These are phyloP conservation scores for Grigorovia jiainica DNA, from an alignment of 805 yeast genomes.

Conservation along the genomic window DNA sequence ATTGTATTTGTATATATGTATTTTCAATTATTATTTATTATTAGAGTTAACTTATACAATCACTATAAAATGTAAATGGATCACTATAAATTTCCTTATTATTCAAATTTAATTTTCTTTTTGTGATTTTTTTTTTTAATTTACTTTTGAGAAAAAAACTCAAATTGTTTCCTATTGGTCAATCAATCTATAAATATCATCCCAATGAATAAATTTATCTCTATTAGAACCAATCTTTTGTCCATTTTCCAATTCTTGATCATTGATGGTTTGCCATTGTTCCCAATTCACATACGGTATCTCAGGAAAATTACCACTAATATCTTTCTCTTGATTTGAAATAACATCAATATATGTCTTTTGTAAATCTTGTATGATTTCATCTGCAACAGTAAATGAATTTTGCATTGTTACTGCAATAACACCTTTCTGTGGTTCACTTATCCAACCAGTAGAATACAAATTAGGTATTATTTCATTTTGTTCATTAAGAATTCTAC, in stretches of 20 bases:
- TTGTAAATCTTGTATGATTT: slow-evolving; percentile 47
- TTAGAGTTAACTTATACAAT: no score
- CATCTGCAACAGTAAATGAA: slow-evolving; percentile 64
- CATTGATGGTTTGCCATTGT: slow-evolving; percentile 22
- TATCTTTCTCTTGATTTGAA: background rate
- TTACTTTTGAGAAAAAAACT: background rate
- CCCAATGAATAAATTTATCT: slow-evolving; percentile 3
- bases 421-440: slow-evolving; percentile 78
- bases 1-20: background rate
- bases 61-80: no score
- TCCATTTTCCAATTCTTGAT: slow-evolving; percentile 17
- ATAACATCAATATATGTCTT: slow-evolving; percentile 4
- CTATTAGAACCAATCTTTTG: slow-evolving; percentile 2
- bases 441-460: slow-evolving; percentile 87
- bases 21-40: no score
- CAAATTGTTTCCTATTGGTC: no score
- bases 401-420: slow-evolving; percentile 87
- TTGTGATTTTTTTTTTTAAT: background rate
- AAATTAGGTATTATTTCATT: slow-evolving; percentile 35
- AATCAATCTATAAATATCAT: background rate
- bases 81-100: background rate
- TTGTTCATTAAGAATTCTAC: slow-evolving; percentile 31
- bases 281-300: slow-evolving; percentile 25
- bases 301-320: slow-evolving; percentile 7
- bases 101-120: background rate